Conservation (phyloP, 805 yeast species). For the Cyberlindnera xylosilytica region DNA sequence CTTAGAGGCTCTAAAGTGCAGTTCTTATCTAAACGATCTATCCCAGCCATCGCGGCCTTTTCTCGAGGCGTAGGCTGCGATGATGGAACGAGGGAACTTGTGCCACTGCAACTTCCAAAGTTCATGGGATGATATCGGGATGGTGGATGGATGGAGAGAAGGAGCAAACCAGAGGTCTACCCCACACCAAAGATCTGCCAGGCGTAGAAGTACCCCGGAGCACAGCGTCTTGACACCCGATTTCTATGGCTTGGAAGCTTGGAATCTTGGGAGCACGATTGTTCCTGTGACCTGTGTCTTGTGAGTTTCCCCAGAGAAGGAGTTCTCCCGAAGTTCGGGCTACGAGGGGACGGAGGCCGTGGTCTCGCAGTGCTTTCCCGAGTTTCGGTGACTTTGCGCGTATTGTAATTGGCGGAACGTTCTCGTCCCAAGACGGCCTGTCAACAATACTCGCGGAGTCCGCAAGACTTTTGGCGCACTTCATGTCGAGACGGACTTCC, state of each 20-base stretch:
- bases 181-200: too few relatives aligned
- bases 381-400: conserved; percentile 11
- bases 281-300: too few relatives aligned
- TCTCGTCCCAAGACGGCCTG: conserved; percentile 4
- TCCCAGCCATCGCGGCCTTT: conserved; percentile 6
- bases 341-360: conserved; percentile 2
- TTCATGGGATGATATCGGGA: too few relatives aligned
- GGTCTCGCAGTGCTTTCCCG: conserved; percentile 1
- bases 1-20: too few relatives aligned
- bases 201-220: too few relatives aligned
- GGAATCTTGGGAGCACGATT: too few relatives aligned
- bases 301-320: neutral
- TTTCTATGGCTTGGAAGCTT: too few relatives aligned
- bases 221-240: too few relatives aligned
- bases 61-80: neutral
- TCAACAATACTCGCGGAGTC: conserved; percentile 2
- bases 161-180: too few relatives aligned
- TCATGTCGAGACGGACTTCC: neutral
- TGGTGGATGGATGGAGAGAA: too few relatives aligned
- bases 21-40: conserved; percentile 17
- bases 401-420: conserved; percentile 5
- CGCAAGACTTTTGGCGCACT: neutral
- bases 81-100: neutral
- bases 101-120: too few relatives aligned
- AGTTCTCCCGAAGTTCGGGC: neutral